Evolutionary conservation across 2,329 filamentous ascomycete genomes (phyloP).

Genomic region (Huntiella savannae): DNA sequence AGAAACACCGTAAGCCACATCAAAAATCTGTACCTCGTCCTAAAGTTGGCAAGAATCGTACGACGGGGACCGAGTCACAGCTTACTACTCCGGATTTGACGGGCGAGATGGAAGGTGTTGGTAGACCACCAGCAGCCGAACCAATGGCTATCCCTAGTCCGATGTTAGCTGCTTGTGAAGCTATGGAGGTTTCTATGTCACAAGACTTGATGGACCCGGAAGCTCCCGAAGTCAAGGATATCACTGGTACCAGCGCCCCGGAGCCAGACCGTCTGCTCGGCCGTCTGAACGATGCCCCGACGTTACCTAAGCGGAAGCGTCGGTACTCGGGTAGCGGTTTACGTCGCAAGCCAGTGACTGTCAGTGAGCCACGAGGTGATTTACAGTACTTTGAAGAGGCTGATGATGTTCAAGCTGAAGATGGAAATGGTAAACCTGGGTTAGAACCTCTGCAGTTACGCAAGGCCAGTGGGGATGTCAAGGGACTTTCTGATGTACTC

Average conservation of each 20-base stretch:
- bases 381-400: conserved; percentile 85
- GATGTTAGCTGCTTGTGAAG: neutral
- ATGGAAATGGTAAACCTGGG: neutral
- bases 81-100: conserved; percentile 3
- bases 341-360: conserved; percentile 51
- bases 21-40: conserved; percentile 44
- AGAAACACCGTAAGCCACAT: conserved; percentile 54
- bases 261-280: conserved; percentile 31
- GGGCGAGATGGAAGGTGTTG: neutral
- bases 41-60: conserved; percentile 14
- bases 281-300: conserved; percentile 7
- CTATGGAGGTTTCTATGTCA: neutral
- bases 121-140: neutral
- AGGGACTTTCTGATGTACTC: neutral
- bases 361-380: conserved; percentile 50
- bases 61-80: conserved; percentile 4
- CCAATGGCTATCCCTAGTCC: neutral
- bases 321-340: conserved; percentile 79
- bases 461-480: neutral
- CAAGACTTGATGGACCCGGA: conserved; percentile 4
- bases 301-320: conserved; percentile 34
- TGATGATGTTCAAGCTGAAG: conserved; percentile 53
- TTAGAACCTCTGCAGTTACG: too few relatives aligned
- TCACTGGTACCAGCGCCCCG: conserved; percentile 45
- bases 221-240: conserved; percentile 26